Evolutionary conservation across 306 rosid species (phyloP), one percentile per base, ranked within the genome.

Genomic region (Vachellia pachyceras): DNA sequence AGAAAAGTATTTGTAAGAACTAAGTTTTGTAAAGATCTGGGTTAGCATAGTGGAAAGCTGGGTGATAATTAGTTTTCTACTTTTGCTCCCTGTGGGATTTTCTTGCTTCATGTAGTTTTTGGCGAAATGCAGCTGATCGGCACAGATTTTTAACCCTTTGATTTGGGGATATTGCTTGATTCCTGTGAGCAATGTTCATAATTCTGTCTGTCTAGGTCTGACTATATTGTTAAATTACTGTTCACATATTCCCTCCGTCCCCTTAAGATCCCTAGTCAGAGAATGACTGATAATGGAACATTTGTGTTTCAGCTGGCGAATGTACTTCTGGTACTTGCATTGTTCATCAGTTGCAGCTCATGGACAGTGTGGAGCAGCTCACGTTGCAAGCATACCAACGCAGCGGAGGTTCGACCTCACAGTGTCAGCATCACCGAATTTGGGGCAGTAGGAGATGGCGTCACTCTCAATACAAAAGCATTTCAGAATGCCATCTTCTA

Each of bases 401-500:
- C 76, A 39, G 89, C 82, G 13, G 86, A 78, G 8, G 86, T 88
- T 82, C 87, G 92, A 67, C 97, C 97, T 85, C 97, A 92, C 86
- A 90, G 97, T 69, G 97, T 92, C 75, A 84, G 90, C 29, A 90
- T 92, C 72, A 82, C 95, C 3, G 97, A 92, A 83, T 92, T 92
- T 45, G 97, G 97, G 12, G 97, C 95, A 0, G 90, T 92, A 69
- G 97, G 97, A 6, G 97, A 92, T 36, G 97, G 97, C 52, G 44
- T 88, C 84, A 91, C 97, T 70, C 90, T 92, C 84, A 91, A 92
- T 86, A 92, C 95, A 63, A 89, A 90, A 76, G 94, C 97, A 20
- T 90, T 92, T 85, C 93, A 90, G 83, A 90, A 92, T 87, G 95
- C 97, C 80, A 86, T 92, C 75, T 92, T 92, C 83, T 90, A 92